Evolutionary conservation across 108 stramenopile genomes (phyloP).

Genomic region (Cyclotella choctawhatcheeana): DNA sequence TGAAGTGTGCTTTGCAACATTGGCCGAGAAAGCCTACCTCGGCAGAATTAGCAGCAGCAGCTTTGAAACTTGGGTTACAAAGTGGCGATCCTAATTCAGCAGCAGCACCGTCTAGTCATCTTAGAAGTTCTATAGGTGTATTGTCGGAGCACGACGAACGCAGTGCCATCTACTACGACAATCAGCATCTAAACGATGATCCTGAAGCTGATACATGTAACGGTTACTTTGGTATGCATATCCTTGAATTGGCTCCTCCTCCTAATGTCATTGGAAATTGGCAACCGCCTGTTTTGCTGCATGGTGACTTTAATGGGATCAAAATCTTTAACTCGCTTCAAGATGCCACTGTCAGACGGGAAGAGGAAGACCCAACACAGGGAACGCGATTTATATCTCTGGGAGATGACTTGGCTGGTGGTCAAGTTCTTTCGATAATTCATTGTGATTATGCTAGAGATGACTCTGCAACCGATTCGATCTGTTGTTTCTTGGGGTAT

Average conservation of each 20-base stretch:
- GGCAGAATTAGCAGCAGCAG: too few relatives aligned
- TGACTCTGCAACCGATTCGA: neutral
- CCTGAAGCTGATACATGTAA: conserved; percentile 14
- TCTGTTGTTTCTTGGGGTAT: conserved; percentile 42
- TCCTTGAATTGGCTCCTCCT: conserved; percentile 29
- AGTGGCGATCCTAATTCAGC: too few relatives aligned
- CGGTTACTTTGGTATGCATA: conserved; percentile 46
- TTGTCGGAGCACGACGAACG: conserved; percentile 25
- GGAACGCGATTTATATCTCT: neutral
- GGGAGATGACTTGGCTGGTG: conserved; percentile 32
- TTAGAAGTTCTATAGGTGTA: conserved; percentile 30
- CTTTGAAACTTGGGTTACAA: too few relatives aligned
- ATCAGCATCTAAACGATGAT: too few relatives aligned
- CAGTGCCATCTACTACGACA: conserved; percentile 48
- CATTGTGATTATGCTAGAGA: conserved; percentile 44
- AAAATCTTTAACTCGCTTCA: conserved; percentile 27
- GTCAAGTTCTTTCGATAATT: conserved; percentile 39
- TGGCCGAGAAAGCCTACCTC: too few relatives aligned
- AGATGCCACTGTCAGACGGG: neutral
- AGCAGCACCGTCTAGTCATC: too few relatives aligned
- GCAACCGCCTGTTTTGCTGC: conserved; percentile 34
- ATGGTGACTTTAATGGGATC: conserved; percentile 43
- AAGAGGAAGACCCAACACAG: neutral
- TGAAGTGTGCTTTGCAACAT: conserved; percentile 22
- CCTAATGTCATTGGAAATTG: conserved; percentile 35